These are phyloP conservation scores for Boeremia exigua DNA, from an alignment of 2,329 filamentous ascomycete genomes.

Conservation along the genomic window DNA sequence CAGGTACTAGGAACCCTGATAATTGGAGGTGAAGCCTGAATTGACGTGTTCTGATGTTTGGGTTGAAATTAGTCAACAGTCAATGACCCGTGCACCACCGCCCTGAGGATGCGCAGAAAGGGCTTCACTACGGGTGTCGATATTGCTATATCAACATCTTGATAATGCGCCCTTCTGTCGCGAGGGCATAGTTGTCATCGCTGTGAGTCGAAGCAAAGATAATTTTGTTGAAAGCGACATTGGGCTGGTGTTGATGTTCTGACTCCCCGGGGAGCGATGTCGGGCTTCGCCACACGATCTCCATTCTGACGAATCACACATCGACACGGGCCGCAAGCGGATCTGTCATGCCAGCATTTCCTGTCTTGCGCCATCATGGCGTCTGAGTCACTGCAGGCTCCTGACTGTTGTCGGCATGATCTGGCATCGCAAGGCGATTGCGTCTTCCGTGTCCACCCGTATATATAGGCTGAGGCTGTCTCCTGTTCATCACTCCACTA, in stretches of 20 bases:
- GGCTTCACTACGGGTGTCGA: background rate
- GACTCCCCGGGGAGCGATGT: slow-evolving; percentile 36
- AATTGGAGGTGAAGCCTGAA: slow-evolving; percentile 11
- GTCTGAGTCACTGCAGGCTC: slow-evolving; percentile 47
- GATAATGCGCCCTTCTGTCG: slow-evolving; percentile 5
- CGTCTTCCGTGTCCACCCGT: slow-evolving; percentile 19
- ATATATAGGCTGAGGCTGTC: slow-evolving; percentile 38
- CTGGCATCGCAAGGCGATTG: slow-evolving; percentile 23
- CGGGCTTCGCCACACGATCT: slow-evolving; percentile 33
- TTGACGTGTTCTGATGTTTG: slow-evolving; percentile 15
- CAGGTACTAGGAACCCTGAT: background rate
- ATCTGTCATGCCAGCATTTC: slow-evolving; percentile 33
- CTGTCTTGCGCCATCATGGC: slow-evolving; percentile 24
- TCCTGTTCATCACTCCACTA: slow-evolving; percentile 21
- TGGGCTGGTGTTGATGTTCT: slow-evolving; percentile 22
- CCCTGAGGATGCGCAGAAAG: background rate
- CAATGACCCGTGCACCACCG: slow-evolving; percentile 18
- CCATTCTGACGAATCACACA: slow-evolving; percentile 37
- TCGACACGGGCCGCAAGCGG: slow-evolving; percentile 28
- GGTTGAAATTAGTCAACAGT: slow-evolving; percentile 6
- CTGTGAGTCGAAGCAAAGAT: slow-evolving; percentile 17
- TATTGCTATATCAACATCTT: background rate
- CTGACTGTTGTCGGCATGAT: slow-evolving; percentile 33
- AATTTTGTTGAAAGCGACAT: slow-evolving; percentile 19
- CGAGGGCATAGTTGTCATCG: background rate